phyloP scores from a whole-genome alignment of 148 eudicot species.

The Camellia sinensis region DNA sequence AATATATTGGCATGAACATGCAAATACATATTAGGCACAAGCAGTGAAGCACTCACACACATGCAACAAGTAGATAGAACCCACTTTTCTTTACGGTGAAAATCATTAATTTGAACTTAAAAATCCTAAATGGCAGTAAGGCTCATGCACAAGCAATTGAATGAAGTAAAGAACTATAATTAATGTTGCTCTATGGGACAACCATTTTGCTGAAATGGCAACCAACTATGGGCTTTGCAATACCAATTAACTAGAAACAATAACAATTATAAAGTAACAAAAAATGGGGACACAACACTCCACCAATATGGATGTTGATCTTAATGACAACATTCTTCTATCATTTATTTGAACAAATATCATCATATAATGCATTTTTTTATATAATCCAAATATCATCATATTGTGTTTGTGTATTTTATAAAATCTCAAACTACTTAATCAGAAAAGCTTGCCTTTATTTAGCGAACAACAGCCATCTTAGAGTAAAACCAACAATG shows the following conservation, averaged over 20 bases:
- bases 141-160: neutral
- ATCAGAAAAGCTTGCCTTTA: neutral
- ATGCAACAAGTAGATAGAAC: neutral
- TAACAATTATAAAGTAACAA: neutral
- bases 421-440: neutral
- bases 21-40: neutral
- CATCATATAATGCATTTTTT: neutral
- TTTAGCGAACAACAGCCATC: neutral
- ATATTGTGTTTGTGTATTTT: neutral
- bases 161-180: neutral
- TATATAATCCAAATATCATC: too few species aligned
- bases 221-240: neutral
- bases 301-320: neutral
- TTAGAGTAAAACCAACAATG: neutral
- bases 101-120: neutral
- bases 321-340: neutral
- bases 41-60: neutral
- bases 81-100: neutral
- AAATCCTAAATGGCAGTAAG: neutral
- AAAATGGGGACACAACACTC: neutral
- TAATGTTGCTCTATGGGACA: neutral
- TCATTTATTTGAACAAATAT: neutral
- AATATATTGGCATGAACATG: neutral
- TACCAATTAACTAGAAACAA: neutral
- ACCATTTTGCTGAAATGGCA: neutral